These are phyloP conservation scores for Grosmannia huntii DNA, from an alignment of 2,329 filamentous ascomycete genomes.

Conservation along the genomic window DNA sequence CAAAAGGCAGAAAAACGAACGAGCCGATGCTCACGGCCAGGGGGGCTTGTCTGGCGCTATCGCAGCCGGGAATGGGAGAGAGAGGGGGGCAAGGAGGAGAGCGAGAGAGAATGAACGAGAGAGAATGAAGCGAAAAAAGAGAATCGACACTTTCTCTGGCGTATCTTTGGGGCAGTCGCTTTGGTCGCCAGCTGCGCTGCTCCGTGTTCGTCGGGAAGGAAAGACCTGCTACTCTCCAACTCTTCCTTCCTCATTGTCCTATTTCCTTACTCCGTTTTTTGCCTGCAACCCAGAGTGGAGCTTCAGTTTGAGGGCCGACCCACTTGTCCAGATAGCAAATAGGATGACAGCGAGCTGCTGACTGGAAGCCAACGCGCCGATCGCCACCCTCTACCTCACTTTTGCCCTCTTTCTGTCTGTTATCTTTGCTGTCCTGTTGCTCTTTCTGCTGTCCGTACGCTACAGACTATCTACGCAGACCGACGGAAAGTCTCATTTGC, in stretches of 20 bases:
- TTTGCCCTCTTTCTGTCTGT: no score
- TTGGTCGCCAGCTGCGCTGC: neutral
- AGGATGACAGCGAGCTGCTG: neutral
- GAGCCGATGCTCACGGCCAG: no score
- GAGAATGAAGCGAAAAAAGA: neutral
- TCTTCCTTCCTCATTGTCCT: neutral
- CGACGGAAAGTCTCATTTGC: no score
- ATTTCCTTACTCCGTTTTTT: neutral
- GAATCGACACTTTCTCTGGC: neutral
- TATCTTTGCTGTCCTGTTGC: no score
- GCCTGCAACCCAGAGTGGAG: neutral
- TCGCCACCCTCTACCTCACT: neutral
- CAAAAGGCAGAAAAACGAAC: neutral
- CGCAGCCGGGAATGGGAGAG: neutral
- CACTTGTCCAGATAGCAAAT: neutral
- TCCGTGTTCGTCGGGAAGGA: neutral
- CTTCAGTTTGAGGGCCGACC: neutral
- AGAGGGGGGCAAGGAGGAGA: no score
- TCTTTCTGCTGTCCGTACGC: no score
- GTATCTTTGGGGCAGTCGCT: neutral
- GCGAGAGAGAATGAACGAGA: no score
- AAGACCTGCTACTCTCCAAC: neutral
- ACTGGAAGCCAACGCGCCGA: neutral
- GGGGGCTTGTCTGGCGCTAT: constrained; percentile 1
- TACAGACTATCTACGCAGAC: no score